Conservation (phyloP, 192 early-diverging fungal genomes). For the Podila epicladia region DNA sequence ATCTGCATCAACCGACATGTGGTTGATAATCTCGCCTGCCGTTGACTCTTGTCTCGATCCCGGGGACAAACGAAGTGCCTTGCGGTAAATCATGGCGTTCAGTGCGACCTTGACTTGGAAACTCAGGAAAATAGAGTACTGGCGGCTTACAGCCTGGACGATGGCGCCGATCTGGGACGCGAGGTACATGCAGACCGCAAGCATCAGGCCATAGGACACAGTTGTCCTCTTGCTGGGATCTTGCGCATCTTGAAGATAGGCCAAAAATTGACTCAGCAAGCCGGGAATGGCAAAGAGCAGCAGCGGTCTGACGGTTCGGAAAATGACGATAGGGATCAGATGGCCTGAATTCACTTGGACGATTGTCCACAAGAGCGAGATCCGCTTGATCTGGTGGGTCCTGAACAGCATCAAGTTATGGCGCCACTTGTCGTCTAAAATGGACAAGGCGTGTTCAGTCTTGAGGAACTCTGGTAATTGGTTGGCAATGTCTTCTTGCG, state of each 20-base stretch:
- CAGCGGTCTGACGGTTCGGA: conserved; percentile 8
- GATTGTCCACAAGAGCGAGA: conserved; percentile 15
- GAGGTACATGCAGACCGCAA: conserved; percentile 13
- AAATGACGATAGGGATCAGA: conserved; percentile 20
- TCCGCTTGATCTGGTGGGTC: not conserved
- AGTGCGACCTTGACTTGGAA: conserved; percentile 75
- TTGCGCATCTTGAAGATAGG: conserved; percentile 16
- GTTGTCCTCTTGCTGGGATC: conserved; percentile 18
- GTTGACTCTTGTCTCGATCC: conserved; percentile 19
- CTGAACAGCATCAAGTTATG: not conserved
- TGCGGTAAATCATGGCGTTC: conserved; percentile 81
- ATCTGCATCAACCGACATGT: conserved; percentile 41
- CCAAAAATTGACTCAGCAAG: conserved; percentile 22
- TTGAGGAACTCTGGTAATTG: conserved; percentile 19
- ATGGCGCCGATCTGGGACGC: conserved; percentile 9
- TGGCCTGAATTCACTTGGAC: not conserved
- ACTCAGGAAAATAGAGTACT: conserved; percentile 27
- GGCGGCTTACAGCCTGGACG: conserved; percentile 22
- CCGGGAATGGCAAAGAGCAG: conserved; percentile 23
- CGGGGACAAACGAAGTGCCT: conserved; percentile 80
- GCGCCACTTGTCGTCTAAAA: conserved; percentile 5
- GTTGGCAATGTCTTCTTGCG: conserved; percentile 14
- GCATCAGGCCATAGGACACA: conserved; percentile 3
- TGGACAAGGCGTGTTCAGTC: not conserved
- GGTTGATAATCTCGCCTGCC: conserved; percentile 35